Evolutionary conservation across 306 rosid genomes (phyloP).

Genomic region (Carpinus fangiana): DNA sequence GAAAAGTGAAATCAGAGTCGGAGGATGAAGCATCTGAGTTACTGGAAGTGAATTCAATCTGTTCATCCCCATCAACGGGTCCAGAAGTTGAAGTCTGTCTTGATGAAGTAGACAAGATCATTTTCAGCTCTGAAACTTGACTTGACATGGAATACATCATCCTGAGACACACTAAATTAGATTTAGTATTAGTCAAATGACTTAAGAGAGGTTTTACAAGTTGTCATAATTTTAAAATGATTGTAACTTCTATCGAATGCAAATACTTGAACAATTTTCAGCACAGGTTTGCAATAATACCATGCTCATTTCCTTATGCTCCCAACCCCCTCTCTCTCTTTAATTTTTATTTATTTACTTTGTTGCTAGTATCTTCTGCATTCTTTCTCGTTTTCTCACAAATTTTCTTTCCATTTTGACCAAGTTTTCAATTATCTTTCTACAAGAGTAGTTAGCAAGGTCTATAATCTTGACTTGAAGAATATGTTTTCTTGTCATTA

Average conservation of each 20-base stretch:
- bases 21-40: constrained; percentile 77
- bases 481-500: constrained; percentile 19
- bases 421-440: constrained; percentile 7
- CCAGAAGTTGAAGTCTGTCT: constrained; percentile 63
- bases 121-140: constrained; percentile 86
- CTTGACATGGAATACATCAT: constrained; percentile 82
- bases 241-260: constrained; percentile 24
- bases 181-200: constrained; percentile 64
- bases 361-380: not conserved
- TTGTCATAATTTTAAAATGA: constrained; percentile 15
- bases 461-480: constrained; percentile 2
- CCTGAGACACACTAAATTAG: constrained; percentile 92
- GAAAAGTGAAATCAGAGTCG: constrained; percentile 75
- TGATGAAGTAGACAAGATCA: constrained; percentile 61
- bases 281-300: not conserved
- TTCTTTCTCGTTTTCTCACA: not conserved
- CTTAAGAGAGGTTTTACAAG: constrained; percentile 32
- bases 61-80: constrained; percentile 53
- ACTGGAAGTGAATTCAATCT: constrained; percentile 56
- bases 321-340: not conserved
- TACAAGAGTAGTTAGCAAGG: not conserved
- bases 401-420: not conserved
- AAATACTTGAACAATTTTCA: constrained; percentile 17
- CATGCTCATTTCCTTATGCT: not conserved
- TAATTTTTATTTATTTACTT: not conserved